Evolutionary conservation across 2,329 filamentous ascomycete species (phyloP), one percentile per base, ranked within the genome.

Genomic region (Elsinoe arachidis): DNA sequence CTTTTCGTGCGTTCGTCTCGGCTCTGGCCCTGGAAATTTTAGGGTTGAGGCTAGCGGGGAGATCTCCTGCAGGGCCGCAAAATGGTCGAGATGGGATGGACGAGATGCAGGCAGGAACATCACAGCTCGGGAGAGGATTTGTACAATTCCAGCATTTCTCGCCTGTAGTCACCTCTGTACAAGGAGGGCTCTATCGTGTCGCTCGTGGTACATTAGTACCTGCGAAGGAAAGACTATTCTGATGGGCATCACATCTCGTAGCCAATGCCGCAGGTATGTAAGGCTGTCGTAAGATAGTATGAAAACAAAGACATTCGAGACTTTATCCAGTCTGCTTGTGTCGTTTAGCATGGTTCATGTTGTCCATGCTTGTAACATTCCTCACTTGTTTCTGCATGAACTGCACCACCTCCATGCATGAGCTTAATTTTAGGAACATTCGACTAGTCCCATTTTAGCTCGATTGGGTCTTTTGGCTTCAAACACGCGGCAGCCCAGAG

Each of bases 1-100:
- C 49, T 53, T 53, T 53, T 53, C 49, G 49, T 53, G 49, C 49
- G 49, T 53, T 53, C 49, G 33, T 26, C 49, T 39, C 33, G 49
- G 49, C 46, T 51, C 46, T 51, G 30, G 46, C 26, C 46, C 34
- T 15, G 46, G 17, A 53, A 53, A 12, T 53, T 53, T 53, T 53
- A 53, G 49, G 23, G 49, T 53, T 53, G 49, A 53, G 15, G 34
- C 49, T 53, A 53, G 49, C 34, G 49, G 49, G 49, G 49, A 37
- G 49, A 53, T 53, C 49, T 53, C 49, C 34, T 53, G 49, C 49
- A 53, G 49, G 49, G 49, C 35, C 5, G 26, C 10, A 34, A 21
- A 39, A 26, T 46, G 41, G 41, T 46, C 41, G 21, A 14, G 41
- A 43, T 43, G 39, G 39, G 19, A 30, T 30, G 26, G 9, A 30